Conservation (phyloP, 78 protist species). For the Goniomonas avonlea region DNA sequence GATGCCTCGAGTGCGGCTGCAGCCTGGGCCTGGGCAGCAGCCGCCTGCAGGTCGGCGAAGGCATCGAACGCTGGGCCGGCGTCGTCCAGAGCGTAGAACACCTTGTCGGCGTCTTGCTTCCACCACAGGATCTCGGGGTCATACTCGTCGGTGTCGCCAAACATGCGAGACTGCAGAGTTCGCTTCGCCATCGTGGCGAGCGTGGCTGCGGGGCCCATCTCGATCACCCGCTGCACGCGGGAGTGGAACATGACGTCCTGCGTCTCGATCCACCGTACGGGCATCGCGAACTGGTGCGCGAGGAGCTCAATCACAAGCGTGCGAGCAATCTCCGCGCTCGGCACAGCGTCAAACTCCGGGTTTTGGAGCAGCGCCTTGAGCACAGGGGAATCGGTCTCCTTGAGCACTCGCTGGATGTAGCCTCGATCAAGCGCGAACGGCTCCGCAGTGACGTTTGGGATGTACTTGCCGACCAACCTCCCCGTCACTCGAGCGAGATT, state of each 20-base stretch:
- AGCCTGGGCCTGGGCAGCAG: not conserved
- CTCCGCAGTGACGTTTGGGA: conserved; percentile 42
- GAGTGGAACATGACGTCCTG: conserved; percentile 35
- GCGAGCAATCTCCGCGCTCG: conserved; percentile 1
- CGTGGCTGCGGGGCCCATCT: conserved; percentile 58
- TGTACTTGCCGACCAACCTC: conserved; percentile 29
- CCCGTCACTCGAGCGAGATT: not conserved
- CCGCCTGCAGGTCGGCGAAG: not conserved
- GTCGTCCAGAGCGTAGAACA: conserved; percentile 2
- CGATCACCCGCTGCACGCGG: conserved; percentile 41
- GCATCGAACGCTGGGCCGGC: not conserved
- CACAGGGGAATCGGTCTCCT: not conserved
- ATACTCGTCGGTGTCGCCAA: not conserved
- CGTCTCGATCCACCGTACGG: conserved; percentile 68
- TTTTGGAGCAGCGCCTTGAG: not conserved
- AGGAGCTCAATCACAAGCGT: conserved; percentile 52
- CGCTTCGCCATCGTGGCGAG: conserved; percentile 33
- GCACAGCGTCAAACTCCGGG: not conserved
- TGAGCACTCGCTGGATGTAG: conserved; percentile 19
- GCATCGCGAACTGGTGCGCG: conserved; percentile 67
- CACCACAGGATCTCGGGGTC: conserved; percentile 26
- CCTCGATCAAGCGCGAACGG: conserved; percentile 22
- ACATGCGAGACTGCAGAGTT: too few relatives aligned
- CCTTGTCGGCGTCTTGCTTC: not conserved
- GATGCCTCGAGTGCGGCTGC: conserved; percentile 5